Evolutionary conservation across 2,329 filamentous ascomycete species (phyloP).

Genomic region (Teratosphaeria pseudoeucalypti): DNA sequence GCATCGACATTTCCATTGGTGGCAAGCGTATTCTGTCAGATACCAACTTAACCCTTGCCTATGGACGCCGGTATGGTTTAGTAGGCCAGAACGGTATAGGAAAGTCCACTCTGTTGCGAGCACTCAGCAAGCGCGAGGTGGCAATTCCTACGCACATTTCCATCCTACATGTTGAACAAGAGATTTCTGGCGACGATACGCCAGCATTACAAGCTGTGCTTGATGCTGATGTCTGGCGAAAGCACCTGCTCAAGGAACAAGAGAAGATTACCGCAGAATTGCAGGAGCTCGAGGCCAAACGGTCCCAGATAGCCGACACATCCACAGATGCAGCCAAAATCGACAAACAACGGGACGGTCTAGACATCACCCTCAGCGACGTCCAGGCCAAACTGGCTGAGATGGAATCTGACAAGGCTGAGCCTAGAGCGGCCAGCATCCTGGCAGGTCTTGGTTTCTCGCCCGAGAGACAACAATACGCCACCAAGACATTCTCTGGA

Average conservation of each 20-base stretch:
- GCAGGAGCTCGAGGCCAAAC: conserved; percentile 64
- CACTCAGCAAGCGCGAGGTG: conserved; percentile 84
- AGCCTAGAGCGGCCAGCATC: conserved; percentile 89
- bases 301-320: conserved; percentile 76
- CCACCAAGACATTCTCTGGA: conserved; percentile 96
- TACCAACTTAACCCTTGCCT: conserved; percentile 79
- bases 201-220: conserved; percentile 88
- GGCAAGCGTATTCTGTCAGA: conserved; percentile 83
- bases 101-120: conserved; percentile 75
- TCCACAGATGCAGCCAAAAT: conserved; percentile 77
- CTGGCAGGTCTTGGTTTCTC: conserved; percentile 96
- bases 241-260: conserved; percentile 84
- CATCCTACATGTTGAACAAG: conserved; percentile 97
- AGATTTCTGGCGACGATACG: conserved; percentile 94
- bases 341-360: conserved; percentile 77
- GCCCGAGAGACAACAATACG: conserved; percentile 76
- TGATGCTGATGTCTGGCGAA: conserved; percentile 97
- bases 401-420: conserved; percentile 98
- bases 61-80: conserved; percentile 88
- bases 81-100: conserved; percentile 98
- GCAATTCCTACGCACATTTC: conserved; percentile 95
- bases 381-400: conserved; percentile 86
- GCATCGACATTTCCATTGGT: conserved; percentile 86
- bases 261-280: conserved; percentile 71
- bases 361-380: conserved; percentile 83